Percentiles rank a stretch among this genome's conserved stretches.
phyloP scores from a whole-genome alignment of 2,329 filamentous ascomycete genomes.

The Trichophyton mentagrophytes region DNA sequence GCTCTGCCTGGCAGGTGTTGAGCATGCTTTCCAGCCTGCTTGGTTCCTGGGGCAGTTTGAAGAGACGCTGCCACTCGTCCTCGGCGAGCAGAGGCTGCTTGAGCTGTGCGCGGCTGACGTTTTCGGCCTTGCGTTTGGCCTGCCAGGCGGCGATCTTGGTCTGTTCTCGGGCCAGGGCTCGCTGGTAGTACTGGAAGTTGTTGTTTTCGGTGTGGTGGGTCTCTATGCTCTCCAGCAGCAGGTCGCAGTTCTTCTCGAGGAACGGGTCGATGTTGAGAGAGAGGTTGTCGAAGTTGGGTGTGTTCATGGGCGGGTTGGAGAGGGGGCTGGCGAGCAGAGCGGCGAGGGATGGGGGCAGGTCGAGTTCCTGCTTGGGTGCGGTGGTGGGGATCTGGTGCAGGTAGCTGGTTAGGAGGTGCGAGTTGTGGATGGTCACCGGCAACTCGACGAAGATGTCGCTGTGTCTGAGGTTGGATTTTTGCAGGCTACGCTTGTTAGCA shows the following conservation, averaged over 20 bases:
- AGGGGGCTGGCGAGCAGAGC: slow-evolving; percentile 57
- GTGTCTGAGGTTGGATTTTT: slow-evolving; percentile 87
- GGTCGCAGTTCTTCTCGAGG: slow-evolving; percentile 94
- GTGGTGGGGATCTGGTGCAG: slow-evolving; percentile 76
- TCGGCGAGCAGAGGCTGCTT: slow-evolving; percentile 85
- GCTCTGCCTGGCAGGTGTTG: slow-evolving; percentile 90
- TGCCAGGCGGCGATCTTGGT: slow-evolving; percentile 95
- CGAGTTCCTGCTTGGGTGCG: slow-evolving; percentile 52
- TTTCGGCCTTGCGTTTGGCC: slow-evolving; percentile 91
- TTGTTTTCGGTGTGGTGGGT: slow-evolving; percentile 97
- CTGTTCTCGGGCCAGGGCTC: slow-evolving; percentile 86
- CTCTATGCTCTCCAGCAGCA: slow-evolving; percentile 92
- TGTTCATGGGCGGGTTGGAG: slow-evolving; percentile 51
- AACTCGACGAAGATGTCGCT: slow-evolving; percentile 88
- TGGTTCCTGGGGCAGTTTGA: slow-evolving; percentile 94
- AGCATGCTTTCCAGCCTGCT: slow-evolving; percentile 86
- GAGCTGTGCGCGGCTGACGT: slow-evolving; percentile 65
- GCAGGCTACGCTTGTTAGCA: slow-evolving; percentile 47
- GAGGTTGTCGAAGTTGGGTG: slow-evolving; percentile 78
- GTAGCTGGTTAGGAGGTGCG: slow-evolving; percentile 87
- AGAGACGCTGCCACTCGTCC: slow-evolving; percentile 95
- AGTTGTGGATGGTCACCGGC: slow-evolving; percentile 86
- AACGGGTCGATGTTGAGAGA: slow-evolving; percentile 93
- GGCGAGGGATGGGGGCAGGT: slow-evolving; percentile 65
- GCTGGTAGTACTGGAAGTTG: slow-evolving; percentile 97